Evolutionary conservation across 495 filamentous ascomycete species (phyloP).

Genomic region (Aspergillus biplanus): DNA sequence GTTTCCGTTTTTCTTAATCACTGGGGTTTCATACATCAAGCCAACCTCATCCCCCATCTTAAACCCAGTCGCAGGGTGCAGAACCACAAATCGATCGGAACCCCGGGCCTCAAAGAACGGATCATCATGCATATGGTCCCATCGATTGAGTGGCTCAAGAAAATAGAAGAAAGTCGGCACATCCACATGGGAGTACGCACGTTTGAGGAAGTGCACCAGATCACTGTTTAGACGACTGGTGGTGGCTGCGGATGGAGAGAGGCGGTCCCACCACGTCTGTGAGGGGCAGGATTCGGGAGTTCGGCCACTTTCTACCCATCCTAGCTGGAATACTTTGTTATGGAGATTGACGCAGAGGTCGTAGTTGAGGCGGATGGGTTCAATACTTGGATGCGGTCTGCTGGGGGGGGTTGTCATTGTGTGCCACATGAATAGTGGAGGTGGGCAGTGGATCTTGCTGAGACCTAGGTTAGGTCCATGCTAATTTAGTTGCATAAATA

Average conservation of each 20-base stretch:
- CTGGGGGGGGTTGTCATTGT: too few species aligned
- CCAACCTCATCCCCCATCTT: conserved; percentile 7
- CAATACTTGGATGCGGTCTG: too few species aligned
- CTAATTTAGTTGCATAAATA: too few species aligned
- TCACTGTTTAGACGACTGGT: neutral
- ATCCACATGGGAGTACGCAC: conserved; percentile 2
- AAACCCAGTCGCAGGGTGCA: conserved; percentile 5
- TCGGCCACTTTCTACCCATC: conserved; percentile 1
- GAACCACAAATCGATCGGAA: neutral
- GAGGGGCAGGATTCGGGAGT: neutral
- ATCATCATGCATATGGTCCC: neutral
- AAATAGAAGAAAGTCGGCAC: conserved; percentile 8
- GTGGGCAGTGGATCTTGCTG: too few species aligned
- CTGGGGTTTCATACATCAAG: neutral
- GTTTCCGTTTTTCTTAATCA: neutral
- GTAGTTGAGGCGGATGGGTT: neutral
- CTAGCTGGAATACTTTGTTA: neutral
- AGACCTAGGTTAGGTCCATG: too few species aligned
- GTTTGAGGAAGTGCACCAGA: conserved; percentile 6
- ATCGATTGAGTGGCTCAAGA: neutral
- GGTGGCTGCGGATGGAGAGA: neutral
- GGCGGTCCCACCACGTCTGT: conserved; percentile 7
- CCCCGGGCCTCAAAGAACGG: neutral
- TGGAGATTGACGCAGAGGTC: conserved; percentile 2
- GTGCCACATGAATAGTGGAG: too few species aligned